Percentiles rank a stretch among this genome's conserved stretches.
phyloP scores from a whole-genome alignment of 1,284 basidiomycete species.

The Pterula multifida region DNA sequence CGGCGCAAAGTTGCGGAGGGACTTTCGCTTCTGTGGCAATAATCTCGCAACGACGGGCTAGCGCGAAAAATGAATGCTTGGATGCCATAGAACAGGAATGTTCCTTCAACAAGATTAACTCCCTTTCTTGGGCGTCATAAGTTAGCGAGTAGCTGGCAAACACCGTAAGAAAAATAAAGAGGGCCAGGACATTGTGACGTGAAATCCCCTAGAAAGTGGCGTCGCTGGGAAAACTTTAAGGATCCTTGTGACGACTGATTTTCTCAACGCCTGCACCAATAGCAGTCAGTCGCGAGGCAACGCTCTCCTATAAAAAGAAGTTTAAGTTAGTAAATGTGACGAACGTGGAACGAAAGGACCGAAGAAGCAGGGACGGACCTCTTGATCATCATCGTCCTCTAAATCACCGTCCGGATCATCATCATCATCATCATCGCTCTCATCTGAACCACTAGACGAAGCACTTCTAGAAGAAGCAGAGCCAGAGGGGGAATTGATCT shows the following conservation, averaged over 20 bases:
- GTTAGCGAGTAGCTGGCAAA: neutral
- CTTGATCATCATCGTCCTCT: constrained; percentile 24
- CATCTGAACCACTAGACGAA: constrained; percentile 12
- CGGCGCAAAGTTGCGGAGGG: no score
- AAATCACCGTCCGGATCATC: constrained; percentile 25
- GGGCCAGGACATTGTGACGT: no score
- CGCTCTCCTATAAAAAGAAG: constrained; percentile 13
- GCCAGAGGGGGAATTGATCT: constrained; percentile 7
- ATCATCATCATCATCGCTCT: constrained; percentile 18
- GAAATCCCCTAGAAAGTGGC: no score
- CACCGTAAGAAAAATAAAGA: no score
- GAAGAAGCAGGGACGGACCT: constrained; percentile 14
- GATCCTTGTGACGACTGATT: constrained; percentile 45
- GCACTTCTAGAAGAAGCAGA: constrained; percentile 9
- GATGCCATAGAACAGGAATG: neutral
- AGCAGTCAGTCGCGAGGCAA: constrained; percentile 23
- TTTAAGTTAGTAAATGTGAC: neutral
- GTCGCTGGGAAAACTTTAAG: neutral
- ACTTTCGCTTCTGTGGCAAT: neutral
- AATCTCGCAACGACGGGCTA: neutral
- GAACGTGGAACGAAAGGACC: neutral
- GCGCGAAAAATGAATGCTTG: no score
- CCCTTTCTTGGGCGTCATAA: neutral
- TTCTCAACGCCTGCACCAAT: constrained; percentile 61
- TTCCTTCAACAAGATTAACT: no score